phyloP scores from a whole-genome alignment of 331 rosid species.

The Prunus yedoensis region DNA sequence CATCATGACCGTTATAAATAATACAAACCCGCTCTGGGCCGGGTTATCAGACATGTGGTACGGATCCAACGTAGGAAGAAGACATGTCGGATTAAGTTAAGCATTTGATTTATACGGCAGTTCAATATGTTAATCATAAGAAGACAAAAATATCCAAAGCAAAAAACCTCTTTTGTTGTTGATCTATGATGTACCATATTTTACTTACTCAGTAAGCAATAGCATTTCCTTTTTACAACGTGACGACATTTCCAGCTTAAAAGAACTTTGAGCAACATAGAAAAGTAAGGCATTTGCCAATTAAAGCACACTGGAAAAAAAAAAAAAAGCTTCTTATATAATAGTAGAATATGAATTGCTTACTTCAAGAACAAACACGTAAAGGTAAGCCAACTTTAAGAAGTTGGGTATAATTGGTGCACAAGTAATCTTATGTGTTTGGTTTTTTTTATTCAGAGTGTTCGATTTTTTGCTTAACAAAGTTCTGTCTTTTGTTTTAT shows the following conservation, averaged over 20 bases:
- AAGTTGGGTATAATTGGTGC: slow-evolving; percentile 46
- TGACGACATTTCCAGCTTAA: slow-evolving; percentile 22
- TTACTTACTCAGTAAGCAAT: slow-evolving; percentile 56
- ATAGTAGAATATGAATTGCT: slow-evolving; percentile 32
- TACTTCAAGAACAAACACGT: slow-evolving; percentile 33
- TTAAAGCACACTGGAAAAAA: not conserved
- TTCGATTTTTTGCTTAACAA: no score
- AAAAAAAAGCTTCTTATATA: slow-evolving; percentile 34
- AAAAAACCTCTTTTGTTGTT: not conserved
- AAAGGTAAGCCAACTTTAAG: slow-evolving; percentile 31
- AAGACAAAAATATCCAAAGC: not conserved
- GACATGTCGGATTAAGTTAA: no score
- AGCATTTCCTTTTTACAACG: slow-evolving; percentile 28
- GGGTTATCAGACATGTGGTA: no score
- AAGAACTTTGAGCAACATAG: slow-evolving; percentile 32
- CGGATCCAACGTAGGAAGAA: no score
- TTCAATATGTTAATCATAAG: not conserved
- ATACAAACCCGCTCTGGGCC: no score
- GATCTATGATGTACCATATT: not conserved
- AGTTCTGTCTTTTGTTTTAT: no score
- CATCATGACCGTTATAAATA: no score
- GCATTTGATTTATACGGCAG: not conserved
- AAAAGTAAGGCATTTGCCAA: slow-evolving; percentile 41
- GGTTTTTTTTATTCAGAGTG: no score
- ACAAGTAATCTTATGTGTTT: slow-evolving; percentile 16